Evolutionary conservation across 1,139 yeast species (phyloP), one percentile per base, ranked within the genome.

Genomic region (Torulaspora pretoriensis): DNA sequence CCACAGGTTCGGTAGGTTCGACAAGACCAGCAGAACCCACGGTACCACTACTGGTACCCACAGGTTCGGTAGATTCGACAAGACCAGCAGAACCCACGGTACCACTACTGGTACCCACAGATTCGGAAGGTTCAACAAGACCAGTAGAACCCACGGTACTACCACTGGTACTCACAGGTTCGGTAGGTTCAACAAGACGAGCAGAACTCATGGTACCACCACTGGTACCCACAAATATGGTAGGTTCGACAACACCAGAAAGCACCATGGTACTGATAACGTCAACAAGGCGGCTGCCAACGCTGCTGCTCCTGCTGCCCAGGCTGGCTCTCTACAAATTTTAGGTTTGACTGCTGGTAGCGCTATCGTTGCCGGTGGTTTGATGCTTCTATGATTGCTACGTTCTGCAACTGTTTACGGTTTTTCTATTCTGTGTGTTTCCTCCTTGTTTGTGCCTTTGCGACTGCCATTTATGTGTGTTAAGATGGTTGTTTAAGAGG

Each of bases 1-100:
- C 46, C 77, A 73, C 67, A 69, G 61, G 53, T 67, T 67, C 54
- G 81, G 81, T 46, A 71, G 68, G 60, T 77, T 76, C 56, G 70
- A 77, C 70, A 73, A 75, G 40, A 61, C 68, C 39, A 55, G 75
- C 31, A 53, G 66, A 36, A 63, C 68, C 25, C 59, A 63, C 16
- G 38, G 64, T 63, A 24, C 52, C 65, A 30, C 60, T 43, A 61
- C 72, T 27, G 77, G 77, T 49, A 74, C 78, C 45, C 76, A 73
- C 67, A 72, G 60, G 54, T 65, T 60, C 51, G 75, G 75, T 50
- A 68, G 65, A 53, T 71, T 70, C 52, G 68, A 71, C 59, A 60
- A 64, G 53, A 64, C 68, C 30, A 43, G 54, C 29, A 53, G 66
- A 36, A 63, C 68, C 26, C 58, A 63, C 22, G 38, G 63, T 61